Conservation (phyloP, 2,329 filamentous ascomycete genomes). For the Cytospora paraplurivora region DNA sequence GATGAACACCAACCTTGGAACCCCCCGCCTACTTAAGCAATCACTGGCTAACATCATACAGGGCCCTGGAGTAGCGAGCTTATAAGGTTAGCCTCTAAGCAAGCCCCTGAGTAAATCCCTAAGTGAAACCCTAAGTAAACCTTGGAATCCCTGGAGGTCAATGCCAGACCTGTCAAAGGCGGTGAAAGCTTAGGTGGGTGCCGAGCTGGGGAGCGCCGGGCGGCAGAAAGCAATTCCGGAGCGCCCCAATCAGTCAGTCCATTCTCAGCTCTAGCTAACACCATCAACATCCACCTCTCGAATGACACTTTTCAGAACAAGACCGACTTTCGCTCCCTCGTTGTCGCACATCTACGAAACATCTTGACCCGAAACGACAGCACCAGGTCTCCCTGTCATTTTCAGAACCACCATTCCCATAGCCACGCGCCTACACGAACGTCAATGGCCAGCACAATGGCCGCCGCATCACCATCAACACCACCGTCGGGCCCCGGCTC, state of each 20-base stretch:
- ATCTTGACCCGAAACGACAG: neutral
- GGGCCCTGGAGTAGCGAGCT: too few relatives aligned
- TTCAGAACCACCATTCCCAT: neutral
- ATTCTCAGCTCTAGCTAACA: slow-evolving; percentile 12
- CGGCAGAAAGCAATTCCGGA: slow-evolving; percentile 26
- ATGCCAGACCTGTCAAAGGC: slow-evolving; percentile 13
- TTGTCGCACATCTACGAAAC: slow-evolving; percentile 3
- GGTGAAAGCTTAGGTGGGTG: slow-evolving; percentile 19
- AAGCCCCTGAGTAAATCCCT: too few relatives aligned
- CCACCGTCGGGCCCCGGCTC: slow-evolving; percentile 38
- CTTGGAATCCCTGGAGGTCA: neutral
- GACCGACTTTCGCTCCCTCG: neutral
- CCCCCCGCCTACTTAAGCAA: too few relatives aligned
- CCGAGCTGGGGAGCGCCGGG: slow-evolving; percentile 15
- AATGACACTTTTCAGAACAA: neutral
- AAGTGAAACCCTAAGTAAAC: neutral
- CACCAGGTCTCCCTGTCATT: neutral
- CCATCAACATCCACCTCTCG: slow-evolving; percentile 2
- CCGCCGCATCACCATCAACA: slow-evolving; percentile 36
- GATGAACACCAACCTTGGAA: neutral
- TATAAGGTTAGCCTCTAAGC: too few relatives aligned
- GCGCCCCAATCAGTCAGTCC: slow-evolving; percentile 17
- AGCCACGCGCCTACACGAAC: neutral
- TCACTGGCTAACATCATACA: too few relatives aligned
- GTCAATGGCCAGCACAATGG: slow-evolving; percentile 44